These are phyloP conservation scores for Termitomyces heimii DNA, from an alignment of 768 basidiomycete genomes.

Conservation along the genomic window DNA sequence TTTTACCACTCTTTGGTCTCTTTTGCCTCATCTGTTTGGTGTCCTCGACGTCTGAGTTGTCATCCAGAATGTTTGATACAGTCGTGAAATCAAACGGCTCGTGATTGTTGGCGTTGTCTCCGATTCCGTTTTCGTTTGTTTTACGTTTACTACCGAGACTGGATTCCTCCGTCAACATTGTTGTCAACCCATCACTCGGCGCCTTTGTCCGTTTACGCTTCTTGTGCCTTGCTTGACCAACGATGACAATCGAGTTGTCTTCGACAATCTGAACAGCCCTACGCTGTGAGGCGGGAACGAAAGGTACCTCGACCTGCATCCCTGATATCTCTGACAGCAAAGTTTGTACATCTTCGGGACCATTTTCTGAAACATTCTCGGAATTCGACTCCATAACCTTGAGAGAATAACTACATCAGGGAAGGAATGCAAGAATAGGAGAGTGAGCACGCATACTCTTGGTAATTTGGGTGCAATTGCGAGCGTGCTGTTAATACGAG, in stretches of 20 bases:
- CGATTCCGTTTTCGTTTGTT: conserved; percentile 17
- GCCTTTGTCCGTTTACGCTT: conserved; percentile 54
- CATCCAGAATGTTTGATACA: conserved; percentile 70
- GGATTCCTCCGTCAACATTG: conserved; percentile 14
- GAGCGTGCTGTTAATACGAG: conserved; percentile 63
- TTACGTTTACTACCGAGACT: conserved; percentile 6
- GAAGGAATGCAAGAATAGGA: neutral
- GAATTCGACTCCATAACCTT: conserved; percentile 1
- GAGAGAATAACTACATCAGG: neutral
- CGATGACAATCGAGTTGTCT: conserved; percentile 65
- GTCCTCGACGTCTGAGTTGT: conserved; percentile 36
- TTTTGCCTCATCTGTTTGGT: conserved; percentile 45
- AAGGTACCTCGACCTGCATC: conserved; percentile 69
- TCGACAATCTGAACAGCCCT: conserved; percentile 25
- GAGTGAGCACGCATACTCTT: conserved; percentile 23
- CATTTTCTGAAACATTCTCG: conserved; percentile 8
- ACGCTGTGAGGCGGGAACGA: conserved; percentile 64
- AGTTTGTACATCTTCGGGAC: conserved; percentile 4
- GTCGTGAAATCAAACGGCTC: conserved; percentile 64
- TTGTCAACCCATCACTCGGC: conserved; percentile 6
- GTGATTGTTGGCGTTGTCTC: conserved; percentile 18
- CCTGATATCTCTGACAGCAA: conserved; percentile 24
- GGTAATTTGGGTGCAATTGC: conserved; percentile 52
- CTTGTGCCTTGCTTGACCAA: conserved; percentile 58
- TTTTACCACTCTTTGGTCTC: conserved; percentile 31